phyloP scores from a whole-genome alignment of 1,284 basidiomycete genomes.

The Porodaedalea pini region DNA sequence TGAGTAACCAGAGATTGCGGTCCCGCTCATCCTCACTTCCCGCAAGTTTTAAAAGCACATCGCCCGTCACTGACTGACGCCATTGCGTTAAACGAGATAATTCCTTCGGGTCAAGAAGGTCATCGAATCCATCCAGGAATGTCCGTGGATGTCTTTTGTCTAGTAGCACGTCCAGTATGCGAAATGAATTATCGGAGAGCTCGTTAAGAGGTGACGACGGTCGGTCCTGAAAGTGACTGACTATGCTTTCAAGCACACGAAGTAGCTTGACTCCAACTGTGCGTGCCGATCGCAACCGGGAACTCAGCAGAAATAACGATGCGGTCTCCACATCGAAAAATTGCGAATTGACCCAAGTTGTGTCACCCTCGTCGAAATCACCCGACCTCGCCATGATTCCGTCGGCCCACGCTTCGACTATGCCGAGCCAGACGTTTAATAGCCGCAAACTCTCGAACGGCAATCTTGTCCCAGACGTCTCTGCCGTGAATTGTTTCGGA shows the following conservation, averaged over 20 bases:
- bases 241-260: conserved; percentile 47
- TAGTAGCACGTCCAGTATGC: conserved; percentile 50
- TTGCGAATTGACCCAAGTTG: conserved; percentile 36
- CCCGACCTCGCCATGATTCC: conserved; percentile 42
- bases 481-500: conserved; percentile 62
- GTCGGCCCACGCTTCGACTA: conserved; percentile 69
- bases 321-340: conserved; percentile 68
- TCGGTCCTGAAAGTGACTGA: conserved; percentile 39
- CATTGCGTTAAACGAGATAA: conserved; percentile 59
- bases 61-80: conserved; percentile 49
- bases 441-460: conserved; percentile 64
- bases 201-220: conserved; percentile 29
- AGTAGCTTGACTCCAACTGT: conserved; percentile 58
- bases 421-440: conserved; percentile 69
- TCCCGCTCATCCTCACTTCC: conserved; percentile 65
- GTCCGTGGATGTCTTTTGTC: conserved; percentile 40
- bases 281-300: conserved; percentile 49
- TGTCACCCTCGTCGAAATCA: conserved; percentile 39
- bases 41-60: conserved; percentile 58
- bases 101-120: conserved; percentile 59
- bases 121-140: conserved; percentile 61
- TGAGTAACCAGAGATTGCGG: conserved; percentile 64
- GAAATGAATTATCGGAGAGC: conserved; percentile 29
- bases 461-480: conserved; percentile 54
- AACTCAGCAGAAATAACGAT: conserved; percentile 77